phyloP scores from a whole-genome alignment of 108 stramenopile species.

The Nitzschia sp. region DNA sequence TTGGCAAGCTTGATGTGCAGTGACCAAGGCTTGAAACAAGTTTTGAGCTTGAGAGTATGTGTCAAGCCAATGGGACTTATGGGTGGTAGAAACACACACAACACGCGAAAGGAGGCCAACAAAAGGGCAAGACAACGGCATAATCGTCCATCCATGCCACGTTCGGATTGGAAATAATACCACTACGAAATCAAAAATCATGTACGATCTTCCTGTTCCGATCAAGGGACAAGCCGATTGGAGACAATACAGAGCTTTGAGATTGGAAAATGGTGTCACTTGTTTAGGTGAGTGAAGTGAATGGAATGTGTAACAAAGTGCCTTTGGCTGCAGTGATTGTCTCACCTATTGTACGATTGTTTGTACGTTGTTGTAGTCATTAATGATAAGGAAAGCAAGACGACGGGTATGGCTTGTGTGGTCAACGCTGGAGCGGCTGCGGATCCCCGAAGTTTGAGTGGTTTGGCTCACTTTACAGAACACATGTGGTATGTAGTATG shows the following conservation, averaged over 20 bases:
- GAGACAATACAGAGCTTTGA: slow-evolving; percentile 63
- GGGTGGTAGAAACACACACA: too few species aligned
- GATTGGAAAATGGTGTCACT: slow-evolving; percentile 52
- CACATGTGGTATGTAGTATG: slow-evolving; percentile 82
- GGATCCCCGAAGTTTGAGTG: slow-evolving; percentile 75
- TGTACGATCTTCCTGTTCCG: slow-evolving; percentile 38
- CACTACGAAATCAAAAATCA: background rate
- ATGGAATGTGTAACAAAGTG: too few species aligned
- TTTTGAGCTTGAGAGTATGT: too few species aligned
- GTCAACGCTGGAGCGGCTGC: slow-evolving; percentile 67
- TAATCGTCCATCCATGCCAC: too few species aligned
- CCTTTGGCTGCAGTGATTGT: too few species aligned
- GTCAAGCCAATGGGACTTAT: too few species aligned
- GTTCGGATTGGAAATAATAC: background rate
- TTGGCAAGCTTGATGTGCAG: too few species aligned
- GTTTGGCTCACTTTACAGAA: slow-evolving; percentile 89
- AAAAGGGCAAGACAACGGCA: too few species aligned
- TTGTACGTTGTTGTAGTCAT: slow-evolving; percentile 32
- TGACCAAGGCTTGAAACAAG: too few species aligned
- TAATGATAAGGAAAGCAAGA: slow-evolving; percentile 75
- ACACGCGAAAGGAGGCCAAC: too few species aligned
- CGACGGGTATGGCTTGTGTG: slow-evolving; percentile 68
- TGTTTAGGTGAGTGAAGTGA: slow-evolving; percentile 14
- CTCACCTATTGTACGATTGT: slow-evolving; percentile 33
- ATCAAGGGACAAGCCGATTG: slow-evolving; percentile 74